Evolutionary conservation across 2,329 filamentous ascomycete species (phyloP).

Genomic region (Stachybotrys chartarum): DNA sequence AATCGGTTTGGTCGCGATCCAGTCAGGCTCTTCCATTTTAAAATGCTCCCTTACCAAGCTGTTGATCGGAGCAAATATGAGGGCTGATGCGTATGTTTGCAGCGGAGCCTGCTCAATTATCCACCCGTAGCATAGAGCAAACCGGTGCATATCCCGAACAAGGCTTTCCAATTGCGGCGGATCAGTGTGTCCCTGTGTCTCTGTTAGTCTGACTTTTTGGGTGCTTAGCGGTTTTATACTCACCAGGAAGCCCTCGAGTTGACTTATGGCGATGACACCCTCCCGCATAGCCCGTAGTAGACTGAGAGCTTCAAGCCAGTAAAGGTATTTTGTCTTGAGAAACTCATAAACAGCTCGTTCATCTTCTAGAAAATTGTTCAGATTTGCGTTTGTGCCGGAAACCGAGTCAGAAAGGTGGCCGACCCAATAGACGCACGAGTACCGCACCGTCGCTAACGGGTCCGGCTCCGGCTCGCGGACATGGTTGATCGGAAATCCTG

Average conservation of each 20-base stretch:
- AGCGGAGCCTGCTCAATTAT: not conserved
- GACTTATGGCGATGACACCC: no score
- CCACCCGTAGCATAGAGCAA: not conserved
- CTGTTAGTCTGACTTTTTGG: no score
- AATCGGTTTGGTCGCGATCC: not conserved
- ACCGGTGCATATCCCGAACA: no score
- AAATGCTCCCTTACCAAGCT: not conserved
- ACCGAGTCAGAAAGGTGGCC: constrained; percentile 12
- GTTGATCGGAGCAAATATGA: not conserved
- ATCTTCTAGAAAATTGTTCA: no score
- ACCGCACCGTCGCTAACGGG: constrained; percentile 7
- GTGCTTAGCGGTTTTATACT: no score
- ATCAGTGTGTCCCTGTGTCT: no score
- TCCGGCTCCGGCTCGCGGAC: constrained; percentile 4
- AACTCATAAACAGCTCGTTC: no score
- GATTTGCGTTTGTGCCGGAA: not conserved
- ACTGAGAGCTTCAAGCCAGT: no score
- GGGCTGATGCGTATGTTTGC: not conserved
- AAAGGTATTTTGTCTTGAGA: no score
- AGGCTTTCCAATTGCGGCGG: no score
- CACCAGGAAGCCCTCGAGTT: no score
- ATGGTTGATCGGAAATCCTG: constrained; percentile 5
- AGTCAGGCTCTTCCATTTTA: not conserved
- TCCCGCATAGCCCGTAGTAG: no score
- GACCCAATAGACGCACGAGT: constrained; percentile 14